Evolutionary conservation across 2,329 filamentous ascomycete species (phyloP), one percentile per base, ranked within the genome.

Genomic region (Fonsecaea multimorphosa): DNA sequence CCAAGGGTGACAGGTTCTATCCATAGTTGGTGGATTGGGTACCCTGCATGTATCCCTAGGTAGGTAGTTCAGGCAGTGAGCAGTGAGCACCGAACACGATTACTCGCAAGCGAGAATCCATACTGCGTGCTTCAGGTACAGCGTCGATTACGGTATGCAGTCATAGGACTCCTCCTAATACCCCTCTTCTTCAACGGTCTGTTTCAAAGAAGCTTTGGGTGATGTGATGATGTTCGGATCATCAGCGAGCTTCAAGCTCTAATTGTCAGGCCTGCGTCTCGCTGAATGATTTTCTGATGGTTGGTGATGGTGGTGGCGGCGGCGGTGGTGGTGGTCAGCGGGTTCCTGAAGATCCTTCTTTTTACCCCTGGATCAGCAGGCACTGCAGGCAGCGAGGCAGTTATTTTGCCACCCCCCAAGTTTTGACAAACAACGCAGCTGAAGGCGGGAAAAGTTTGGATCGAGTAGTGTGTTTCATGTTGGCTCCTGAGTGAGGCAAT

Each of bases 291-390:
- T 34, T 54, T 54, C 11, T 19, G 44, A 12, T 24, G 19, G 44
- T 24, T 6, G 19, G 44, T 49, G 44, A 24, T 32, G 31, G 11
- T 58, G 38, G 57, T 61, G 46, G 54, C 36, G 29, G 22, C 19
- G 56, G 24, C 16, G 40, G 46, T 34, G 29, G 22, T 32, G 56
- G 24, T 27, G 40, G 46, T 34, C 32, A 54, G 40, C 66, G 63
- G 59, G 66, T 68, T 68, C 66, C 63, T 68, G 66, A 66, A 66
- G 66, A 68, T 68, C 66, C 53, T 56, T 56, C 31, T 66, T 44
- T 49, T 36, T 53, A 36, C 63, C 57, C 54, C 65, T 49, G 53
- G 54, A 63, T 60, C 66, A 29, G 19, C 11, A 29, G 22, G n/a
- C n/a, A n/a, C n/a, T 31, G 29, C 29, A 31, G 29, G 51, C 51